Evolutionary conservation across 2,329 filamentous ascomycete species (phyloP), one percentile per base, ranked within the genome.

Genomic region (Parastagonospora nodorum): DNA sequence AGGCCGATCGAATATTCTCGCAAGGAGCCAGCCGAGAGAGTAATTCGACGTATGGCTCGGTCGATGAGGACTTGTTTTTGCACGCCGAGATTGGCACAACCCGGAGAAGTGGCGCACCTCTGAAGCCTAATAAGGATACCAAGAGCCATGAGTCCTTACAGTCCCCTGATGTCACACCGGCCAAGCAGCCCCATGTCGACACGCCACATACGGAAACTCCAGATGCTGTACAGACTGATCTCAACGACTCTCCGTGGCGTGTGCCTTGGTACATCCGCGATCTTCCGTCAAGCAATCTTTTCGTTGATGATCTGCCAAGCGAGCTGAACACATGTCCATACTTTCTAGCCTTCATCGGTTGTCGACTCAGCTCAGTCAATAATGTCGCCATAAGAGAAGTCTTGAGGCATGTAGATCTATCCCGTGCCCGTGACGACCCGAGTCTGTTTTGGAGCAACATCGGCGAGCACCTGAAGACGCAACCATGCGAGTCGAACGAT

Each of bases 271-370:
- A 68, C 30, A 63, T 75, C 24, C 60, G 66, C 1, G 37, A 66
- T 15, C 50, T 75, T 14, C 66, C 69, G 1, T 27, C 30, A 0
- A 54, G 64, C 12, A 57, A 67, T 15, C 50, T 75, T 1, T 75
- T 73, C 32, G 60, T 69, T 5, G 49, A 62, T 6, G 42, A 60
- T 8, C 41, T 59, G 11, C 16, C 55, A 3, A 7, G 39, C 8
- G 28, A 45, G 2, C n/a, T 66, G 5, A 31, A 32, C n/a, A 4
- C 15, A 0, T 51, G 68, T 15, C 67, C 71, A 0, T 75, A 69
- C 50, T 65, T 63, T n/a, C 42, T 71, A 2, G 57, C 66, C 1
- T 73, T 70, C 48, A 71, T 74, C n/a, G 69, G 67, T 41, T 52
- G 48, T 14, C 67, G 69, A 4, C 33, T 75, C 12, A 59, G 67